A percentile compares a stretch with the other conserved stretches of the same genome.
Evolutionary conservation across 2,329 filamentous ascomycete genomes (phyloP).

Genomic region (Phaeosphaeriaceae sp.): DNA sequence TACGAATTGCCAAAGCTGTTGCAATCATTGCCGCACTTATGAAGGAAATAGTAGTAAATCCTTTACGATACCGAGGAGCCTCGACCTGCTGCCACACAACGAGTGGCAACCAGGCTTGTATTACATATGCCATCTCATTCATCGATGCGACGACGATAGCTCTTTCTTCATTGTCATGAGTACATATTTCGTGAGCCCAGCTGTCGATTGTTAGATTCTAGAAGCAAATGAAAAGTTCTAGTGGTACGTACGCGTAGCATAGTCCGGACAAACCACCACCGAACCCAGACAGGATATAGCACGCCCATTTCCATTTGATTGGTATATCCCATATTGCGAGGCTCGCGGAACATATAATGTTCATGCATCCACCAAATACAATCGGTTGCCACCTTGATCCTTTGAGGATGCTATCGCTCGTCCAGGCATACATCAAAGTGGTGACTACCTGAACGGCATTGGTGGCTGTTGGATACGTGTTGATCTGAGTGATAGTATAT

Average conservation of each 20-base stretch:
- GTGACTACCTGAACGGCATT: constrained; percentile 63
- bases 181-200: constrained; percentile 63
- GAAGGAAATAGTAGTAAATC: constrained; percentile 58
- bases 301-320: constrained; percentile 66
- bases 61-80: constrained; percentile 66
- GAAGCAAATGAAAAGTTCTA: neutral
- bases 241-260: constrained; percentile 50
- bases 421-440: constrained; percentile 70
- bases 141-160: constrained; percentile 70
- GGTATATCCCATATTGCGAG: constrained; percentile 58
- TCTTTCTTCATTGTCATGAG: constrained; percentile 67
- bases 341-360: constrained; percentile 51
- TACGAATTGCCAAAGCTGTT: constrained; percentile 56
- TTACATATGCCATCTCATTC: constrained; percentile 73
- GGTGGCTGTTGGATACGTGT: constrained; percentile 60
- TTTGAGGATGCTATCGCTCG: constrained; percentile 65
- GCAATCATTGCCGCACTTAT: constrained; percentile 53
- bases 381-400: constrained; percentile 70
- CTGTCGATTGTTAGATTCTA: neutral
- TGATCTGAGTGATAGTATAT: constrained; percentile 61
- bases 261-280: constrained; percentile 57
- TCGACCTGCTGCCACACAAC: constrained; percentile 71
- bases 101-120: constrained; percentile 73
- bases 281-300: constrained; percentile 62
- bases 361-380: constrained; percentile 59